Base-by-base conservation (phyloP, 495 filamentous ascomycete species). In the Letharia lupina region DNA sequence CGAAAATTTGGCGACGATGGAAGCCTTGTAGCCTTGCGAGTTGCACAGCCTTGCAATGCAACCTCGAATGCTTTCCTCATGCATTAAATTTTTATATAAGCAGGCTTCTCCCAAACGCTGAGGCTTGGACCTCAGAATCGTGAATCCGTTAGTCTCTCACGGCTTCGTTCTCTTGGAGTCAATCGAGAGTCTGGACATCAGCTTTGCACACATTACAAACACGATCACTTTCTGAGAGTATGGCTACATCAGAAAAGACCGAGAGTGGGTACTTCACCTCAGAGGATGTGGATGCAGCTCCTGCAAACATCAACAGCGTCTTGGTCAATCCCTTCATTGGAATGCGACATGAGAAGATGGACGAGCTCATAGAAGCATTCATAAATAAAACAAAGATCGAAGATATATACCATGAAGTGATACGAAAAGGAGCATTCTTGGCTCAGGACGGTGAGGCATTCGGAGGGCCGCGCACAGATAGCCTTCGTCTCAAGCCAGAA, bases 381-480 rank as follows among this genome's bases (percentile, higher is more conserved):
- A 63, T 69, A 41, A 57, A 61, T 9, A 64, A 35, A n/a, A 69
- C 68, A 44, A 44, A 60, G 28, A 67, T 69, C 18, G 68, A 69
- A 28, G 61, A 60, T 10, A 66, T 64, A 16, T 64, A 63, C 47
- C 23, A 23, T 18, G 68, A 69, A 33, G 31, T 52, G 9, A 69
- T 69, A 28, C 68, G 65, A 54, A 69, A 69, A 61, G 68, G 68
- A 31, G 64, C 64, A 7, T 69, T 64, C 44, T 57, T 69, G 35
- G 68, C 68, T 52, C 68, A 67, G 28, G 68, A 69, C 41, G n/a
- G 35, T 15, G 44, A 67, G 16, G 68, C 68, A 37, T 69, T 69
- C 56, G 37, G 63, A 10, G 41, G 44, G n/a, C 48, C 56, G 7
- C 64, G 65, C n/a, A 47, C 60, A 16, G 68, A 69, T 56, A 64